Base-by-base conservation (phyloP, 352 stramenopile genomes). In the Peronospora farinosa region DNA sequence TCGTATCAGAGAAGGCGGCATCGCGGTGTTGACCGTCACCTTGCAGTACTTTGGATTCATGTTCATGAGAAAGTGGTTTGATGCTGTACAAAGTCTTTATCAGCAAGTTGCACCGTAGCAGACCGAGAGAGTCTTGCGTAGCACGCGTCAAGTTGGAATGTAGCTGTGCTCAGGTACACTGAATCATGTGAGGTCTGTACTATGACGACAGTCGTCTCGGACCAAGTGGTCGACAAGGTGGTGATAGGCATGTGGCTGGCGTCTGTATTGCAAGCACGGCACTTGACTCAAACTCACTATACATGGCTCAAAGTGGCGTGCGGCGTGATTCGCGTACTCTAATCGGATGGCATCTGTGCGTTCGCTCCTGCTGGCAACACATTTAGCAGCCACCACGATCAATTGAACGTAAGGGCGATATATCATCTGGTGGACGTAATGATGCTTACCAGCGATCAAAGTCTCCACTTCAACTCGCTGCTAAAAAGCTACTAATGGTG, bases 1-100 rank as follows among this genome's bases (percentile, higher is more conserved):
- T 7, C 65, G 62, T 48, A 56, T 47, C n/a, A 55, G 60, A 46
- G 50, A 44, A 10, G 36, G 43, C 23, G 51, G 63, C 39, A 57
- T 39, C 44, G 66, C 68, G 19, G 39, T 27, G 15, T 43, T 53
- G 16, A 83, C 69, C 23, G 72, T 83, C 44, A 83, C 60, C 46
- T 83, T 83, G 67, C 72, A 79, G 57, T 74, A 76, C 51, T 72
- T 79, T 23, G 60, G 38, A 51, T 75, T 60, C 25, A 63, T 38
- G 38, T 56, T 57, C 68, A 78, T 78, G 21, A 32, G 53, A 3
- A 39, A 9, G 23, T 47, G 31, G 38, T 35, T 49, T 19, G 57
- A 15, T 13, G 16, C 7, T 27, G 0, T 7, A n/a, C 8, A 21
- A 45, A 30, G 37, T 54, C 17, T 55, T 30, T 13, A 3, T 15